phyloP scores from a whole-genome alignment of 1,284 basidiomycete genomes.

The Microbotryum saponariae region DNA sequence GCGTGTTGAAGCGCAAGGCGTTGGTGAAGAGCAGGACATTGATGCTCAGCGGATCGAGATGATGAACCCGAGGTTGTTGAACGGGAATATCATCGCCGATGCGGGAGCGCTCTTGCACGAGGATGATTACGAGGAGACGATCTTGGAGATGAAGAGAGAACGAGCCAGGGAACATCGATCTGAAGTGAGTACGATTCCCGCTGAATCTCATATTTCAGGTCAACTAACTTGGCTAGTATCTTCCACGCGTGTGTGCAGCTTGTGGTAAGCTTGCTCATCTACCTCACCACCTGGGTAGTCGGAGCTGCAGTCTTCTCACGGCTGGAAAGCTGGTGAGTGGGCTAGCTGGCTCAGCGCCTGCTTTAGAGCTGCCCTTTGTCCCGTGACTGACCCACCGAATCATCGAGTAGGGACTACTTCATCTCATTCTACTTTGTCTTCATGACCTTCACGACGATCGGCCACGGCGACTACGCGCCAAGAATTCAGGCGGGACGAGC shows the following conservation, averaged over 20 bases:
- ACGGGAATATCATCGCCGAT: not conserved
- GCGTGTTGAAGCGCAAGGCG: not conserved
- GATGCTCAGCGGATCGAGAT: not conserved
- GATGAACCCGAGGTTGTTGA: too few relatives aligned
- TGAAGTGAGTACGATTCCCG: conserved; percentile 43
- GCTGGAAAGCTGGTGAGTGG: conserved; percentile 48
- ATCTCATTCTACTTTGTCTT: conserved; percentile 52
- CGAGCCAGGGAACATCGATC: conserved; percentile 48
- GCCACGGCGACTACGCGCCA: conserved; percentile 62
- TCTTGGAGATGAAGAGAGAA: conserved; percentile 38
- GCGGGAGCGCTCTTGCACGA: not conserved
- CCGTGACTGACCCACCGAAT: too few relatives aligned
- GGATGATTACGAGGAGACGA: conserved; percentile 37
- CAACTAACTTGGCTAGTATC: too few relatives aligned
- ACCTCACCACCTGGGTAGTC: conserved; percentile 54
- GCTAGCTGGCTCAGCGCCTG: too few relatives aligned
- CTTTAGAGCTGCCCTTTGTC: too few relatives aligned
- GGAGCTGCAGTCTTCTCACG: conserved; percentile 53
- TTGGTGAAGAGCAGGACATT: not conserved
- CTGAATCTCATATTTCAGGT: too few relatives aligned
- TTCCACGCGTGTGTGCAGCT: conserved; percentile 37
- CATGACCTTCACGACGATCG: conserved; percentile 40
- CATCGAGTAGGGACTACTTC: conserved; percentile 40
- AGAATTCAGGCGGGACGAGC: conserved; percentile 59
- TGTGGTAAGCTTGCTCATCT: conserved; percentile 47